phyloP scores from a whole-genome alignment of 129 eudicot genomes.

The Daucus carota region DH1_v3.0 NC_030383.2:15890501-15891000 shows the following conservation, averaged over 20 bases:
- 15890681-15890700: background rate
- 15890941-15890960: no score
- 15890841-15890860: background rate
- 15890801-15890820: background rate
- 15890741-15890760: background rate
- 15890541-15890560: background rate
- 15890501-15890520: background rate
- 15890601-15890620: background rate
- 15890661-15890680: background rate
- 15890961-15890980: no score
- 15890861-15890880: background rate
- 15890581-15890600: conserved; percentile 8
- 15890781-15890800: background rate
- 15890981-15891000: no score
- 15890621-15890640: background rate
- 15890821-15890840: background rate
- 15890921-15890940: no score
- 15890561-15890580: background rate
- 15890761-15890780: background rate
- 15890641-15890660: background rate
- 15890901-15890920: background rate
- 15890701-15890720: background rate
- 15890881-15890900: background rate
- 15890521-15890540: background rate
- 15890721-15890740: background rate